phyloP scores from a whole-genome alignment of 805 yeast species.

The Metschnikowia kofuensis region DNA sequence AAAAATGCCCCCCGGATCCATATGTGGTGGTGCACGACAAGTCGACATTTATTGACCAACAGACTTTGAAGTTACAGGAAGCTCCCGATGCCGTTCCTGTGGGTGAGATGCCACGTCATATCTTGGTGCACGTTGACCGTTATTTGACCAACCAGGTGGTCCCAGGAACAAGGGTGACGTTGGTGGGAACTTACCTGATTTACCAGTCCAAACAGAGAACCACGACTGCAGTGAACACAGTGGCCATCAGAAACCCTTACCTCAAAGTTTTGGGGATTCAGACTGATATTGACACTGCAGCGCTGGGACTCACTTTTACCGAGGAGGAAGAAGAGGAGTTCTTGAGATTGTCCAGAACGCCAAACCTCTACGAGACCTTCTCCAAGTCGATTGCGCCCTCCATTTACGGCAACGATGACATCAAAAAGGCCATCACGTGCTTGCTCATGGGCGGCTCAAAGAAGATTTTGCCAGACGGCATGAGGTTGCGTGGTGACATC shows the following conservation, averaged over 20 bases:
- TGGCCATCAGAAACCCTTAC: conserved; percentile 92
- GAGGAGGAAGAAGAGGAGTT: conserved; percentile 96
- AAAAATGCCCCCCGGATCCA: conserved; percentile 86
- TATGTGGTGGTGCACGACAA: conserved; percentile 91
- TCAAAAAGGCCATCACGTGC: conserved; percentile 91
- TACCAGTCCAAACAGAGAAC: conserved; percentile 64
- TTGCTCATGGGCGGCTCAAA: conserved; percentile 92
- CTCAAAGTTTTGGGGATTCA: conserved; percentile 83
- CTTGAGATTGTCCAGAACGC: conserved; percentile 72
- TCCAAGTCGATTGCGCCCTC: conserved; percentile 93
- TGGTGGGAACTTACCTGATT: conserved; percentile 90
- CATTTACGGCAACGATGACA: conserved; percentile 89
- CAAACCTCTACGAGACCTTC: conserved; percentile 82
- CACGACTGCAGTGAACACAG: conserved; percentile 42
- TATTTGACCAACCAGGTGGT: conserved; percentile 85
- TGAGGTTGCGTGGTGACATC: conserved; percentile 95
- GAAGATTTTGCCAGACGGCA: conserved; percentile 89
- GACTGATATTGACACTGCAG: conserved; percentile 72
- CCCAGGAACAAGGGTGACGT: conserved; percentile 92
- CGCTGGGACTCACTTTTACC: conserved; percentile 59
- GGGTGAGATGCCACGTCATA: conserved; percentile 97
- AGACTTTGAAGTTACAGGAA: conserved; percentile 88
- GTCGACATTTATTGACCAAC: conserved; percentile 93
- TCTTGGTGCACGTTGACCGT: conserved; percentile 82
- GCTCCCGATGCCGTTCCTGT: conserved; percentile 99